These are phyloP conservation scores for Flaveria brownii DNA, from an alignment of 129 eudicot species.

Conservation along the genomic window DNA sequence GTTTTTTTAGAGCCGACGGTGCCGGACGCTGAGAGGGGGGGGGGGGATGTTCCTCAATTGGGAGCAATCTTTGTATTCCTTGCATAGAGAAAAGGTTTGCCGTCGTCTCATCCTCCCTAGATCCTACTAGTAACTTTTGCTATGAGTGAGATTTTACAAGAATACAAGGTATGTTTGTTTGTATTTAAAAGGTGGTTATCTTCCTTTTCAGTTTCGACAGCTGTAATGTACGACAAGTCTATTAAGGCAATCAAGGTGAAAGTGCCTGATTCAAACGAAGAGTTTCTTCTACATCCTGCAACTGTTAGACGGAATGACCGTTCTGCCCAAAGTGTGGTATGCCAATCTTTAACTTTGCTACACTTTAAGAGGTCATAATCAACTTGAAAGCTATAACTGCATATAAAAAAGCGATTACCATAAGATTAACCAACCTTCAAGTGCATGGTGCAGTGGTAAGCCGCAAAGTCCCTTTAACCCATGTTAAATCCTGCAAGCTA, in stretches of 20 bases:
- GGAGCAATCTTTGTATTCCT: too few relatives aligned
- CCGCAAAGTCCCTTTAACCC: background rate
- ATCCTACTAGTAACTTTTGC: too few relatives aligned
- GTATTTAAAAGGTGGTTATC: background rate
- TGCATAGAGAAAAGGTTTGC: too few relatives aligned
- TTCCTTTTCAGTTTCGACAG: constrained; percentile 79
- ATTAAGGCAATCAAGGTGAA: constrained; percentile 91
- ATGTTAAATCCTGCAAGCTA: background rate
- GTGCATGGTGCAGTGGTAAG: background rate
- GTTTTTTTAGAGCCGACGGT: too few relatives aligned
- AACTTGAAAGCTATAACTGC: background rate
- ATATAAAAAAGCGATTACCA: background rate
- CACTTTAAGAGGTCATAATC: background rate
- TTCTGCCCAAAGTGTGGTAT: constrained; percentile 99
- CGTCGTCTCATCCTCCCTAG: too few relatives aligned
- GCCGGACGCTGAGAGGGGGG: too few relatives aligned
- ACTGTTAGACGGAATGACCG: constrained; percentile 96
- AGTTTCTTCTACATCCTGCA: constrained; percentile 90
- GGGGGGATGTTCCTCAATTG: too few relatives aligned
- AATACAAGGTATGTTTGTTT: too few relatives aligned
- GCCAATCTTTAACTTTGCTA: constrained; percentile 25
- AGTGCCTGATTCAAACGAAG: constrained; percentile 94
- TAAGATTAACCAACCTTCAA: background rate
- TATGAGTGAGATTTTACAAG: too few relatives aligned
- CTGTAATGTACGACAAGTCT: constrained; percentile 83